Evolutionary conservation across 208 protist genomes (phyloP).

Genomic region (Acanthamoeba healyi): DNA sequence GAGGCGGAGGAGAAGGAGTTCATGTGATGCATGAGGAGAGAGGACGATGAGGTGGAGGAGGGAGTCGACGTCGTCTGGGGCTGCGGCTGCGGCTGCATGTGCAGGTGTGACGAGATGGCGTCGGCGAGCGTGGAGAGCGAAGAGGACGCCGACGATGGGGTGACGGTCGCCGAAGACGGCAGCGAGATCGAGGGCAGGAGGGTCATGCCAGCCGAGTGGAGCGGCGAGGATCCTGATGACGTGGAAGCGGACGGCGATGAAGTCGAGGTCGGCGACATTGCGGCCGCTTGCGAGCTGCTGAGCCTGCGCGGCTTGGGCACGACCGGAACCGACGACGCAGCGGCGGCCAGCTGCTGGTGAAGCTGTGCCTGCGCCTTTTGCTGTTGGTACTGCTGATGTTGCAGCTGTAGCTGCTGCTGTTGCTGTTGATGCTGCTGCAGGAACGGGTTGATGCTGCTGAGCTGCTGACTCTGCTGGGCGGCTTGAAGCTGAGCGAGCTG

Average conservation of each 20-base stretch:
- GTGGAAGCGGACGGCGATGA: not conserved
- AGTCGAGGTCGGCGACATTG: not conserved
- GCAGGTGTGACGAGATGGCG: not conserved
- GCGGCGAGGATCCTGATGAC: not conserved
- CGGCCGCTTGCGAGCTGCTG: not conserved
- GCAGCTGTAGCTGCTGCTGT: not conserved
- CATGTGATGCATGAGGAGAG: not conserved
- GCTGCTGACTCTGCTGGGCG: conserved; percentile 3
- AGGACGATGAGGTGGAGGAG: not conserved
- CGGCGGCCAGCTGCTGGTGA: not conserved
- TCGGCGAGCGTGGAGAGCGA: not conserved
- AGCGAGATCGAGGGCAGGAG: not conserved
- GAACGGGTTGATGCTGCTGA: not conserved
- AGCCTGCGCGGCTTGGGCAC: conserved; percentile 22
- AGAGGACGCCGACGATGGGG: not conserved
- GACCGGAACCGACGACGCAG: not conserved
- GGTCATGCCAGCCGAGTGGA: not conserved
- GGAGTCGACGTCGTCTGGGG: not conserved
- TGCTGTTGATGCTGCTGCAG: not conserved
- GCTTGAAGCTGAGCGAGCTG: conserved; percentile 26
- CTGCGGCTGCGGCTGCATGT: not conserved
- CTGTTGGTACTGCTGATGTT: not conserved
- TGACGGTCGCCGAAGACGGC: not conserved
- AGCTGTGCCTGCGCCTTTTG: not conserved
- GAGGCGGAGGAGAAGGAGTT: not conserved